phyloP scores from a whole-genome alignment of 1,139 yeast species.

The Taiozyma sp. region DNA sequence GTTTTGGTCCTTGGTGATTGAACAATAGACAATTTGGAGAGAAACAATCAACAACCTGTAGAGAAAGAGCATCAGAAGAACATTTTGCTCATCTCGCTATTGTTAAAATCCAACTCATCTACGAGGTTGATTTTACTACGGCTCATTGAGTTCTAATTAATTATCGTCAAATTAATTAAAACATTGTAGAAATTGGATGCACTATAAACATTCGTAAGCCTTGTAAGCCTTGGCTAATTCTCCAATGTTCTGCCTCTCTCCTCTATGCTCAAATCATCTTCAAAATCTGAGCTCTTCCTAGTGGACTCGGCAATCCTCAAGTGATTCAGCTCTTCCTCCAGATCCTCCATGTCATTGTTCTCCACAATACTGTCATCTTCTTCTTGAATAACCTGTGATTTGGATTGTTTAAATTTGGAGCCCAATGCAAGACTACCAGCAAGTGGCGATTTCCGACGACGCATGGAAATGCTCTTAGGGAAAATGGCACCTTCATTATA shows the following conservation, averaged over 20 bases:
- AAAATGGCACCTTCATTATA: slow-evolving; percentile 30
- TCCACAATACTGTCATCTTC: slow-evolving; percentile 25
- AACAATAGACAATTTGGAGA: too few species aligned
- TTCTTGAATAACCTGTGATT: slow-evolving; percentile 30
- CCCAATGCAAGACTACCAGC: slow-evolving; percentile 22
- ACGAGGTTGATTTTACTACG: too few species aligned
- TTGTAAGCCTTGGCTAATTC: not conserved
- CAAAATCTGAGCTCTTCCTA: slow-evolving; percentile 21
- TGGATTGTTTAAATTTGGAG: slow-evolving; percentile 23
- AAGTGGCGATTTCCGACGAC: slow-evolving; percentile 41
- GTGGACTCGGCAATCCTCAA: slow-evolving; percentile 17
- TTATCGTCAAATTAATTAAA: too few species aligned
- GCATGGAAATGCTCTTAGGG: slow-evolving; percentile 26
- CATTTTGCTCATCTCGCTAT: too few species aligned
- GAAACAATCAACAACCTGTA: too few species aligned
- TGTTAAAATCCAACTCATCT: too few species aligned
- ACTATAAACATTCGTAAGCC: too few species aligned
- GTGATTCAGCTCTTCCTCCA: slow-evolving; percentile 22
- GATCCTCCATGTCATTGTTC: slow-evolving; percentile 13
- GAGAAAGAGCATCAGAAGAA: too few species aligned
- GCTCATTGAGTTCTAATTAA: too few species aligned
- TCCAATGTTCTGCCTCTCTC: slow-evolving; percentile 13
- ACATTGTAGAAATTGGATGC: too few species aligned
- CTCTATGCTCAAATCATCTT: slow-evolving; percentile 12
- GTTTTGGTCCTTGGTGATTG: too few species aligned